Conservation (phyloP, 2,329 filamentous ascomycete genomes). For the Fusarium irregulare region DNA sequence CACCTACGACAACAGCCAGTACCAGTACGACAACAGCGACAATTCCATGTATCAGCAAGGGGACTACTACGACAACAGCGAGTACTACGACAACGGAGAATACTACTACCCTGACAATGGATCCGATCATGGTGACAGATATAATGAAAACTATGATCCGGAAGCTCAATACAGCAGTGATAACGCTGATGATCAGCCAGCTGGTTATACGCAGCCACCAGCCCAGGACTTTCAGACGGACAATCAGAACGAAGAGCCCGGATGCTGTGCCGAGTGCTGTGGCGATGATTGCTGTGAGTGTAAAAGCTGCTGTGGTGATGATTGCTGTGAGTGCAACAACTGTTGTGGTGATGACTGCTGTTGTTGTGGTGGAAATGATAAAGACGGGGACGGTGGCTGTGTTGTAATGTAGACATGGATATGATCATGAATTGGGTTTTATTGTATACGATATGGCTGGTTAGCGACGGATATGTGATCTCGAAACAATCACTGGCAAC, state of each 20-base stretch:
- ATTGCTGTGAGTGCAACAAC: not conserved
- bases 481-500: not conserved
- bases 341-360: constrained; percentile 6
- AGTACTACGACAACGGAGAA: not conserved
- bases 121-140: not conserved
- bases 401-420: constrained; percentile 7
- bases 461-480: not conserved
- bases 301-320: not conserved
- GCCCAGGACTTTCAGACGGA: not conserved
- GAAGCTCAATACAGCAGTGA: not conserved
- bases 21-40: constrained; percentile 1
- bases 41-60: not conserved
- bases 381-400: constrained; percentile 7
- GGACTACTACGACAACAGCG: not conserved
- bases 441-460: not conserved
- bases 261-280: not conserved
- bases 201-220: not conserved
- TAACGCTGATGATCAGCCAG: not conserved
- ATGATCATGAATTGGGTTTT: not conserved
- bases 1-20: constrained; percentile 2
- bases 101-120: not conserved
- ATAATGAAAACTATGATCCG: not conserved
- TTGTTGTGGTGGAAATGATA: not conserved
- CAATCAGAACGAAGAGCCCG: not conserved
- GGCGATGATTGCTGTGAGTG: not conserved